Conservation (phyloP, 176 grass and related monocot genomes). For the Pharus latifolius region DNA sequence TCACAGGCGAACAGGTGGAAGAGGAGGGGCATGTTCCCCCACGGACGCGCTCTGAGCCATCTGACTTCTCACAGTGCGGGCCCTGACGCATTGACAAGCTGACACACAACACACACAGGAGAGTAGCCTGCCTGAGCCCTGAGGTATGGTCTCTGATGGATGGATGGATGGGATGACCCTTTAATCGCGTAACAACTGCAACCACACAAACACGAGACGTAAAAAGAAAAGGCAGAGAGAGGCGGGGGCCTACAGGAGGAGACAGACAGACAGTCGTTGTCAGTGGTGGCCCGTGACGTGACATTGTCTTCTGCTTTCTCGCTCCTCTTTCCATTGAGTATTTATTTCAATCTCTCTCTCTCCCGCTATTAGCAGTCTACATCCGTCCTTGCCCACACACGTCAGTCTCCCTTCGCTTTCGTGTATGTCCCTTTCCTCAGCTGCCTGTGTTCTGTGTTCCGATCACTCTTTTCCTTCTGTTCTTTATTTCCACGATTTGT, state of each 20-base stretch:
- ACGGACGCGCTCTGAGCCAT: background rate
- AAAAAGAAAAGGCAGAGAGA: background rate
- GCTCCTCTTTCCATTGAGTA: background rate
- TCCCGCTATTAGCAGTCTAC: constrained; percentile 2
- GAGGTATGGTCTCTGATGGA: no score
- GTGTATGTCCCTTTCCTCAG: constrained; percentile 10
- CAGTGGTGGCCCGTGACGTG: constrained; percentile 26
- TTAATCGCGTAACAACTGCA: constrained; percentile 14
- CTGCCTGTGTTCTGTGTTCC: background rate
- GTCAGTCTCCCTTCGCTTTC: background rate
- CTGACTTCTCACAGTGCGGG: background rate
- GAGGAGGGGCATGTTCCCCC: background rate
- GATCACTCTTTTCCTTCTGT: background rate
- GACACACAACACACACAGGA: no score
- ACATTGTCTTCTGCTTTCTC: background rate
- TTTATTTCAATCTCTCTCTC: background rate
- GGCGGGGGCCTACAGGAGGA: background rate
- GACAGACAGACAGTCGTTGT: constrained; percentile 11
- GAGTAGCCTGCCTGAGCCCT: no score
- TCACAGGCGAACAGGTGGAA: background rate
- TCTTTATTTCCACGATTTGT: background rate
- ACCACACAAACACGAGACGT: background rate
- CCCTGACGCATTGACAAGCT: background rate
- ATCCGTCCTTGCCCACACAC: constrained; percentile 17
- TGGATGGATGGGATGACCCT: background rate